Evolutionary conservation across 768 basidiomycete genomes (phyloP), one percentile per base, ranked within the genome.

Genomic region (Macrolepiota albuminosa): DNA sequence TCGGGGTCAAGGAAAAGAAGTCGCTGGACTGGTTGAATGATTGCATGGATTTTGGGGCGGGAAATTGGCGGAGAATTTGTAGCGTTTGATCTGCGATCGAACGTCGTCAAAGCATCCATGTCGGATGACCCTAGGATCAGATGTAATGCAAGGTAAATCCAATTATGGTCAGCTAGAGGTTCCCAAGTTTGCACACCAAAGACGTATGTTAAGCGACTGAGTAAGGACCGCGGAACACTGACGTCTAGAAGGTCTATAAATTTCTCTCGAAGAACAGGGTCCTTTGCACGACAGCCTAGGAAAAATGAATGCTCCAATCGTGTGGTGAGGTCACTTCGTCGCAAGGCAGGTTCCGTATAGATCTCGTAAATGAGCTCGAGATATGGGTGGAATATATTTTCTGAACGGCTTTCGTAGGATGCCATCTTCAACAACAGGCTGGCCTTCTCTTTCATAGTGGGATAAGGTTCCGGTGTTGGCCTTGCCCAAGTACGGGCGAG

Each of bases 131-230:
- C 91, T 18, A 98, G 82, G 9, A 98, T 76, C 37, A 98, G 85
- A 67, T 96, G 90, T 31, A 98, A 77, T 16, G 95, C 93, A 21
- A 98, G 81, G 64, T 91, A 88, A 37, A 95, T 88, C 97, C 97
- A 99, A 67, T 97, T 93, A 57, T 91, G 85, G 61, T 96, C 94
- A 2, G 91, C 85, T 21, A 99, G 74, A 2, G 88, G 84, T 58
- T 98, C 97, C 97, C 97, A 99, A 66, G 81, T 93, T 72, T 98
- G 96, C 16, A 95, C 89, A 29, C 91, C 94, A 42, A 96, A 78
- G 63, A 98, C 86, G 71, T 95, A 98, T 43, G 89, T 88, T 50
- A 99, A 72, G 31, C 97, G 89, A 60, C 82, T 86, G 59, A 84
- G 84, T 11, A 97, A 80, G 1, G 89, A 88, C 37, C 89, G 85